Conservation (phyloP, 768 basidiomycete species). For the Kwoniella sp. region DNA sequence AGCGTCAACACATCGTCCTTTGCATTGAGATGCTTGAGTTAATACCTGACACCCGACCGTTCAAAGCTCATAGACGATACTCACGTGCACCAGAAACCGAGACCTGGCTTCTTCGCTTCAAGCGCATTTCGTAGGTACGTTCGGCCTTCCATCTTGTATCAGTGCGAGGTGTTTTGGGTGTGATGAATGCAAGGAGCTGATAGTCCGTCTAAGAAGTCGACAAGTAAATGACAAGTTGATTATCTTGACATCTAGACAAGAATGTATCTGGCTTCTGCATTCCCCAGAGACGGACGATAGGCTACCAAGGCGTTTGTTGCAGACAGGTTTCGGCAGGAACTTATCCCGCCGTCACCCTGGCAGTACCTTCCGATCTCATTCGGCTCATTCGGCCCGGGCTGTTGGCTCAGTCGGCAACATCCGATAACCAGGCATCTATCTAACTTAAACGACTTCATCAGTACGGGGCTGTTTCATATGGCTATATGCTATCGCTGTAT, state of each 20-base stretch:
- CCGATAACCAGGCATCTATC: neutral
- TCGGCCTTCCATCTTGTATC: conserved; percentile 25
- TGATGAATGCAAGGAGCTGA: too few species aligned
- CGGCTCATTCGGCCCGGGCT: neutral
- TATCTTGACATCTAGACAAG: too few species aligned
- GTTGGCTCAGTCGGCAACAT: neutral
- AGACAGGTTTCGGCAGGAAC: neutral
- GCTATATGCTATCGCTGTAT: too few species aligned
- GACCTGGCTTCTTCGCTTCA: conserved; percentile 31
- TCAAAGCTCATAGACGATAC: conserved; percentile 18
- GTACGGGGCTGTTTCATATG: too few species aligned
- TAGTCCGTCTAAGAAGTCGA: too few species aligned
- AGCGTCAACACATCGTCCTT: neutral
- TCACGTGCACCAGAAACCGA: conserved; percentile 52
- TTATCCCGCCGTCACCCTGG: neutral
- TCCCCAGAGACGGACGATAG: too few species aligned
- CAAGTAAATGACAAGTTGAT: too few species aligned
- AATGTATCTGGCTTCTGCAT: neutral
- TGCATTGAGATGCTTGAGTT: neutral
- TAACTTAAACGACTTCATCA: too few species aligned
- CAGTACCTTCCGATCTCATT: neutral
- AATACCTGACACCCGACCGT: neutral
- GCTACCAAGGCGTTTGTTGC: too few species aligned
- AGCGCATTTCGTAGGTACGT: conserved; percentile 37
- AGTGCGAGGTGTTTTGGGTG: neutral